phyloP scores from a whole-genome alignment of 805 yeast genomes.

The Candida gorgasii region DNA sequence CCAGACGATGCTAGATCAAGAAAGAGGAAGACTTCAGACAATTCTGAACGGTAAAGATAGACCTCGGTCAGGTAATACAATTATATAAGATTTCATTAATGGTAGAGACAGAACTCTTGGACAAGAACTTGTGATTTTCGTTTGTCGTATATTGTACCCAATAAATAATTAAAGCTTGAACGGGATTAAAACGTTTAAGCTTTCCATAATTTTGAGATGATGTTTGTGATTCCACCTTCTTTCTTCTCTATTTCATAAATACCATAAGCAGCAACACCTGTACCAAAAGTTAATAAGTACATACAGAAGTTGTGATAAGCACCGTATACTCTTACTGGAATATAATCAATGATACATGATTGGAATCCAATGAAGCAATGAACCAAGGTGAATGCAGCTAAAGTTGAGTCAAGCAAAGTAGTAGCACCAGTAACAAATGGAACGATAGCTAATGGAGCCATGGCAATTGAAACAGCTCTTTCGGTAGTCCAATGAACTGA shows the following conservation, averaged over 20 bases:
- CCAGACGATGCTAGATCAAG: slow-evolving; percentile 9
- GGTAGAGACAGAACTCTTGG: too few species aligned
- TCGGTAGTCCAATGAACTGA: slow-evolving; percentile 77
- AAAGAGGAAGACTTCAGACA: slow-evolving; percentile 11
- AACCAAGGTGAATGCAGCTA: slow-evolving; percentile 55
- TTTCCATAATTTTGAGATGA: slow-evolving; percentile 42
- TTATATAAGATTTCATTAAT: not conserved
- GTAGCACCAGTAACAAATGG: slow-evolving; percentile 59
- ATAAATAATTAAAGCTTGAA: slow-evolving; percentile 10
- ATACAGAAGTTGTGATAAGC: slow-evolving; percentile 60
- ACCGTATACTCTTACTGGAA: slow-evolving; percentile 75
- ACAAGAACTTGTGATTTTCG: too few species aligned
- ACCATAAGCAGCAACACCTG: slow-evolving; percentile 69
- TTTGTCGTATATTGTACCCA: slow-evolving; percentile 6
- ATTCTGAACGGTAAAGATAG: not conserved
- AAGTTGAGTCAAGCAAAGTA: slow-evolving; percentile 56
- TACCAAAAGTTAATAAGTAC: slow-evolving; percentile 61
- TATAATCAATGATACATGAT: slow-evolving; percentile 76
- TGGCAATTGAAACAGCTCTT: slow-evolving; percentile 55
- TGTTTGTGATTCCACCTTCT: slow-evolving; percentile 62
- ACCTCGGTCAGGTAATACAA: not conserved
- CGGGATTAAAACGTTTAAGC: slow-evolving; percentile 28
- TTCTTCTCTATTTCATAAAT: slow-evolving; percentile 66
- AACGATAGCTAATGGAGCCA: slow-evolving; percentile 63
- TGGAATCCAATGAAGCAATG: slow-evolving; percentile 75